Evolutionary conservation across 768 basidiomycete genomes (phyloP).

Genomic region (Mycena amicta): DNA sequence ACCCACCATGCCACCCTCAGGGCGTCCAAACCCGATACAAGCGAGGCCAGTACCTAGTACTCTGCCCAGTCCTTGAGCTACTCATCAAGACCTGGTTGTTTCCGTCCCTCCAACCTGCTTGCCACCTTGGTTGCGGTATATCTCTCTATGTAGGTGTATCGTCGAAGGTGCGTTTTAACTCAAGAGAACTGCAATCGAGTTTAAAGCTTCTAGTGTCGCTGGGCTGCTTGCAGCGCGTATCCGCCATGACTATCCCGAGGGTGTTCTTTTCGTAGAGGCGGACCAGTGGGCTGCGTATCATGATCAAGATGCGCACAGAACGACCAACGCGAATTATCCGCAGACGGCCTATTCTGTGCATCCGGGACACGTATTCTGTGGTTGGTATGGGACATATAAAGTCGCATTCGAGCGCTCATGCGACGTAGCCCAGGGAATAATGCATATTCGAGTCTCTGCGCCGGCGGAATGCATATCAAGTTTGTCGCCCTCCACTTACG

Average conservation of each 20-base stretch:
- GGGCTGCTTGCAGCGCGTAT: constrained; percentile 33
- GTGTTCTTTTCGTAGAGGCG: constrained; percentile 34
- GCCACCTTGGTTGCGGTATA: not conserved
- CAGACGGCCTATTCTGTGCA: too few species aligned
- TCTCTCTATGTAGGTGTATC: constrained; percentile 7
- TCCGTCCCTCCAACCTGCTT: too few species aligned
- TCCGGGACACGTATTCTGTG: constrained; percentile 25
- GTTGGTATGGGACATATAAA: constrained; percentile 18
- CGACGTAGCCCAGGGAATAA: constrained; percentile 10
- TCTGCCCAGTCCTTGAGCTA: too few species aligned
- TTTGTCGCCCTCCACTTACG: not conserved
- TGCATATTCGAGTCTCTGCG: constrained; percentile 8
- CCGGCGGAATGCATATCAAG: constrained; percentile 18
- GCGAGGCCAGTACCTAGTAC: too few species aligned
- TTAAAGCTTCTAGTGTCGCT: constrained; percentile 29
- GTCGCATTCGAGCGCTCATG: not conserved
- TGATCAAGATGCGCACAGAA: constrained; percentile 24
- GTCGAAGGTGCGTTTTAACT: constrained; percentile 24
- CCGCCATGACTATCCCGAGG: constrained; percentile 34
- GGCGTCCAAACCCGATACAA: too few species aligned
- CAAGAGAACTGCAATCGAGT: too few species aligned
- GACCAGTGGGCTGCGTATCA: constrained; percentile 30
- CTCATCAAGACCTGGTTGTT: too few species aligned
- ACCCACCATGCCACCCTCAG: too few species aligned
- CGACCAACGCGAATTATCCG: not conserved